Base-by-base conservation (phyloP, 257 asterid genomes). In the Plectranthus barbatus region DNA sequence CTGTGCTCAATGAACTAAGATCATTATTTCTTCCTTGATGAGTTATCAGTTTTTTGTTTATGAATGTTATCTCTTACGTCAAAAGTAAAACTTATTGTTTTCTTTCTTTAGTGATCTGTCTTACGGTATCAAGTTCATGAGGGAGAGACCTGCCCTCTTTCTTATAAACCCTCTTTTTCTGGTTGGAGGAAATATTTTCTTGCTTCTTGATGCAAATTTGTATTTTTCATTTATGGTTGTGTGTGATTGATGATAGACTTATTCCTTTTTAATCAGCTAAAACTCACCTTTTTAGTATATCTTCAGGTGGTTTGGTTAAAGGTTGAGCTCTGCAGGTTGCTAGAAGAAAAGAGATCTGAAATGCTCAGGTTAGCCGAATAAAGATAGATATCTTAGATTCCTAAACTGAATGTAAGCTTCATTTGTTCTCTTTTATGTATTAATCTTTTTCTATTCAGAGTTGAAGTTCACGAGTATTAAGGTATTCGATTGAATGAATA, bases 231-330 rank as follows among this genome's bases (percentile, higher is more conserved):
- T 45, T 18, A 6, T 9, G 6, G 17, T 72, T 33, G 13, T 59
- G 24, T 42, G 60, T 62, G 41, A 54, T 68, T 56, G 44, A 52
- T 14, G 29, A 33, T 67, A 33, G 42, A 47, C 49, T 53, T 44
- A 34, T 11, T 52, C 42, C 23, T 34, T 48, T 45, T 31, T 54
- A 41, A 13, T 49, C n/a, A 50, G 62, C 50, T 36, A 12, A 42
- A 62, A 64, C 60, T 57, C 58, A 72, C 61, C 71, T 46, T 73
- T 17, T 67, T 66, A 56, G 72, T 67, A 37, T 72, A 68, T 74
- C 71, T 57, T 76, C 86, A 90, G 97, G 95, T 87, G 68, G 86
- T 76, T 37, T 85, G 95, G 97, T 76, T 87, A 82, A 90, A 90
- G 83, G 88, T 75, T 70, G 95, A 90, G 85, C 79, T 90, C 31